Evolutionary conservation across 2,329 filamentous ascomycete species (phyloP), one percentile per base, ranked within the genome.

Genomic region (Tothia fuscella): DNA sequence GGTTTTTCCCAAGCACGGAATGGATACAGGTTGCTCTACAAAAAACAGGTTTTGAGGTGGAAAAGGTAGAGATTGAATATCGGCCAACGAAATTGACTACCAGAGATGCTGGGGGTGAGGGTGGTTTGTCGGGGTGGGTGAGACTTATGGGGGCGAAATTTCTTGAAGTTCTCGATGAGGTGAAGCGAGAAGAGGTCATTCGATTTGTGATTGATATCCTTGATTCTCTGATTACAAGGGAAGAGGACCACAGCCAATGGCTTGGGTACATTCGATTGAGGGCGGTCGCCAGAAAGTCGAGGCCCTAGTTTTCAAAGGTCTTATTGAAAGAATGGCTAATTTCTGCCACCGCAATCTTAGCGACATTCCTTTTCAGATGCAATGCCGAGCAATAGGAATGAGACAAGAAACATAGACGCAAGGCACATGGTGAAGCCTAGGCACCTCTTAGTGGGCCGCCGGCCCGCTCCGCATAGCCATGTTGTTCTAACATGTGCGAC

Each of bases 1-100:
- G 80, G 80, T 84, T 81, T 57, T 85, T 84, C 55, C 77, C 80
- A 0, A 76, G 78, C 47, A 75, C 78, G 51, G 55, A 48, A 0
- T 80, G 76, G 76, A 69, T 74, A 55, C 49, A 50, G 30, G 42
- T 46, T 13, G 52, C 55, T 3, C 49, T 71, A 25, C 51, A 58
- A 37, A 46, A 53, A 3, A 51, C 56, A 3, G 66, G 66, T 0
- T 70, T 71, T 38, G 50, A 53, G 21, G 64, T 70, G 46, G 53
- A 63, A 17, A 56, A 60, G 37, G 64, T 65, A 5, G 79, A 85
- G 62, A 56, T 67, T 16, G 77, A 81, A 60, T 82, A 78, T 62
- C 59, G 80, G 39, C 76, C 78, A 20, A 84, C 79, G 20, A 63
- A 55, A 45, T 47, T 67, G 29, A 68, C 60, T 17, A 64, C 45